These are phyloP conservation scores for Crucibulum laeve DNA, from an alignment of 768 basidiomycete species.

Conservation along the genomic window DNA sequence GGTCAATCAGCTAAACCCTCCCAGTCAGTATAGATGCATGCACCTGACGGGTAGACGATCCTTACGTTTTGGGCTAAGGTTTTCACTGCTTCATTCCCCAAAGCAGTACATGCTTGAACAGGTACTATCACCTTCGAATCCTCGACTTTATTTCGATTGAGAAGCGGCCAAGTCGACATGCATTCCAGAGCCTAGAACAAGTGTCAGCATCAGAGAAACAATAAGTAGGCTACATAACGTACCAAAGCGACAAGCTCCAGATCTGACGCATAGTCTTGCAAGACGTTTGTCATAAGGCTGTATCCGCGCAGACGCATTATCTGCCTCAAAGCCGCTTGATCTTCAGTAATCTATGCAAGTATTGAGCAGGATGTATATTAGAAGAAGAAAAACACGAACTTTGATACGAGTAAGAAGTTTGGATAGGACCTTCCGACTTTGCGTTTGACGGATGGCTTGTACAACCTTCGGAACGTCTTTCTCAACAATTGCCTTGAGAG, in stretches of 20 bases:
- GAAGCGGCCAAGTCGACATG: slow-evolving; percentile 75
- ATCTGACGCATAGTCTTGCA: slow-evolving; percentile 74
- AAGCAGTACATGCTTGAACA: slow-evolving; percentile 49
- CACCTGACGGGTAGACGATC: not conserved
- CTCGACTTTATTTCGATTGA: slow-evolving; percentile 88
- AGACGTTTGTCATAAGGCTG: slow-evolving; percentile 83
- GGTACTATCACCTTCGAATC: slow-evolving; percentile 65
- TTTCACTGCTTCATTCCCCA: slow-evolving; percentile 54
- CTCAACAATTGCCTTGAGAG: slow-evolving; percentile 66
- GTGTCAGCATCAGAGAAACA: not conserved
- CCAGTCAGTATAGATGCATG: not conserved
- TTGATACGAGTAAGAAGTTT: slow-evolving; percentile 85
- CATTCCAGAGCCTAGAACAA: slow-evolving; percentile 55
- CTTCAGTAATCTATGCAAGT: slow-evolving; percentile 70
- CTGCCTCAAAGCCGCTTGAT: slow-evolving; percentile 71
- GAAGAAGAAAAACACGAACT: slow-evolving; percentile 33
- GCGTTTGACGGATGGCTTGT: slow-evolving; percentile 85
- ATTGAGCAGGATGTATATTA: not conserved
- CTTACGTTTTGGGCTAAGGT: slow-evolving; percentile 60
- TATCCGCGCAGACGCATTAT: slow-evolving; percentile 92
- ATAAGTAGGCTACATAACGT: slow-evolving; percentile 19
- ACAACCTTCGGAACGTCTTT: slow-evolving; percentile 90
- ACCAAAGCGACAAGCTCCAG: slow-evolving; percentile 69
- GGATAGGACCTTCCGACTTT: slow-evolving; percentile 73
- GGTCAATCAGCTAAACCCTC: slow-evolving; percentile 56